A percentile compares a stretch with the other conserved stretches of the same genome.
Conservation (phyloP, 2,329 filamentous ascomycete genomes). For the Fusarium pseudograminearum region DNA sequence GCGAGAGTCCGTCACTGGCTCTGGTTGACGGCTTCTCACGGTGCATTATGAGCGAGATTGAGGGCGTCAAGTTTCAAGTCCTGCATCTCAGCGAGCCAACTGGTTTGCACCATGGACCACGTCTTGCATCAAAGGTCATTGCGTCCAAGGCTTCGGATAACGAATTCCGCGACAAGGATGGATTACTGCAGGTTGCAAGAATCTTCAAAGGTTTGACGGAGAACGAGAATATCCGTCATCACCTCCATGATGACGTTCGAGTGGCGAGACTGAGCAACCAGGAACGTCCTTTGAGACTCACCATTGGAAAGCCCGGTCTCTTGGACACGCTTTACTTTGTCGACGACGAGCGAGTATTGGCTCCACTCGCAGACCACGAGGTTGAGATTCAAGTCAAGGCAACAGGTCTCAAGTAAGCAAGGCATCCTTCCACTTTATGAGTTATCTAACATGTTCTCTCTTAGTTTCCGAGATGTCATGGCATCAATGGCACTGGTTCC, state of each 20-base stretch:
- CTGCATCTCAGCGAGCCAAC: not conserved
- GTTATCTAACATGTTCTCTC: not conserved
- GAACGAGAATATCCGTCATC: not conserved
- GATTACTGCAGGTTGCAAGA: not conserved
- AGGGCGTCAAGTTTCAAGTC: not conserved
- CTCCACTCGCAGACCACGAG: not conserved
- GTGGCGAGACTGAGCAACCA: not conserved
- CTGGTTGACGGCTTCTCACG: not conserved
- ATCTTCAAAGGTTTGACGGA: not conserved
- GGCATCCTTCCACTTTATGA: not conserved
- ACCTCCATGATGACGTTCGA: not conserved
- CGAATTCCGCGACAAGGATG: not conserved
- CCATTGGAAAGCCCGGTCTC: not conserved
- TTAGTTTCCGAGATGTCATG: slow-evolving; percentile 3
- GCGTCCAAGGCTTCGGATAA: not conserved
- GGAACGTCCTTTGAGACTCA: not conserved
- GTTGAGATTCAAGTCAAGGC: not conserved
- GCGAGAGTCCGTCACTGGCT: not conserved
- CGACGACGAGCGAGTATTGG: not conserved
- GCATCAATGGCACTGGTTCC: not conserved
- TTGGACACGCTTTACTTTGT: not conserved
- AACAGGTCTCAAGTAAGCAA: not conserved
- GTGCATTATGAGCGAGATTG: not conserved
- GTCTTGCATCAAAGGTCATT: not conserved
- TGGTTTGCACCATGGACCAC: not conserved